These are phyloP conservation scores for Fraxinus greggii DNA, from an alignment of 305 asterid genomes.

Conservation along the genomic window DNA sequence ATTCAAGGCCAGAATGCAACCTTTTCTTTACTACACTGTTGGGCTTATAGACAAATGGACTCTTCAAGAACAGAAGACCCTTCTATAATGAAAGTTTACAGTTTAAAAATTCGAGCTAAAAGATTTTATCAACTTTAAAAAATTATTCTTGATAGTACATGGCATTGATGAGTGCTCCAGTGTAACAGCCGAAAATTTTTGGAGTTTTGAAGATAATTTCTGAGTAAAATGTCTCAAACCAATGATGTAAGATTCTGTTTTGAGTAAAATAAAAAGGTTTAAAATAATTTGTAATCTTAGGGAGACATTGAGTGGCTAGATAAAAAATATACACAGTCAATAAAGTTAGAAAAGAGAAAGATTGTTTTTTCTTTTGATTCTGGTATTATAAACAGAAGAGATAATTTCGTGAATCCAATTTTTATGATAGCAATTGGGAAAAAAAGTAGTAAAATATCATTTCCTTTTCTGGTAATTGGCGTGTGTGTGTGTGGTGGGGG, in stretches of 20 bases:
- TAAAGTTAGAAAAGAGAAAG: not conserved
- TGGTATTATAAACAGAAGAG: not conserved
- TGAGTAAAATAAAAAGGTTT: not conserved
- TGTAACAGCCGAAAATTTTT: not conserved
- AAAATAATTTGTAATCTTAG: not conserved
- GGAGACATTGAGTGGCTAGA: not conserved
- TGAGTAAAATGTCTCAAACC: not conserved
- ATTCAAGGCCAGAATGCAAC: not conserved
- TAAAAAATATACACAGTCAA: not conserved
- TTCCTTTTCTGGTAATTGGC: not conserved
- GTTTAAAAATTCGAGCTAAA: not conserved
- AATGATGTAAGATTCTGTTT: not conserved
- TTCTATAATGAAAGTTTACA: not conserved
- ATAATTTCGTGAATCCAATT: not conserved
- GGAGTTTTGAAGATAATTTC: not conserved
- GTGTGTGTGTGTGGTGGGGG: too few species aligned
- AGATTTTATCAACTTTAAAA: not conserved
- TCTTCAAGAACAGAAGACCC: not conserved
- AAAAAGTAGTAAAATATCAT: not conserved
- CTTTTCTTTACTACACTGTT: not conserved
- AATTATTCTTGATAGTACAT: not conserved
- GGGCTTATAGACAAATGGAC: not conserved
- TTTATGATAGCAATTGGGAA: not conserved
- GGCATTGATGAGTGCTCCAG: not conserved
- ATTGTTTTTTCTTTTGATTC: not conserved